Percentiles rank a stretch among this genome's conserved stretches.
Evolutionary conservation across 495 filamentous ascomycete genomes (phyloP).

Genomic region (Penicillium dipodomyicola): DNA sequence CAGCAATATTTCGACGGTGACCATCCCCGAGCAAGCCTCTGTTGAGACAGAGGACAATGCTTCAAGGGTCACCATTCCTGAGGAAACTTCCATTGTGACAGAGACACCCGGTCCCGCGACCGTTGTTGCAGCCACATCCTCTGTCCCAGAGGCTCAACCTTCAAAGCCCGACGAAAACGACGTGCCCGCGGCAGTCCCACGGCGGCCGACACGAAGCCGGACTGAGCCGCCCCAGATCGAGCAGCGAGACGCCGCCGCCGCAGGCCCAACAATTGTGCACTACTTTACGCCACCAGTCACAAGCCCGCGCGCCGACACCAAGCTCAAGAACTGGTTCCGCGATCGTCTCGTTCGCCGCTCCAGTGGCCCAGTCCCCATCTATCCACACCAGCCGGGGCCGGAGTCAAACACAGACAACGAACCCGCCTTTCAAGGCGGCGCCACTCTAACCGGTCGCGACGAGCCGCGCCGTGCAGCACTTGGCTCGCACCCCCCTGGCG

Average conservation of each 20-base stretch:
- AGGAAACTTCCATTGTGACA: constrained; percentile 5
- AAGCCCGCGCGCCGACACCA: constrained; percentile 28
- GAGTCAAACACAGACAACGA: constrained; percentile 21
- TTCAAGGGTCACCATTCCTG: background rate
- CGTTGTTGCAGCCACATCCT: constrained; percentile 5
- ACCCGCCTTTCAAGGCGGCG: constrained; percentile 24
- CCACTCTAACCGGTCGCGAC: constrained; percentile 18
- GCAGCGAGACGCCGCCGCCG: constrained; percentile 18
- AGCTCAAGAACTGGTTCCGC: constrained; percentile 33
- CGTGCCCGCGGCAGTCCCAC: background rate
- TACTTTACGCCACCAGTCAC: constrained; percentile 17
- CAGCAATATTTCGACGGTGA: background rate
- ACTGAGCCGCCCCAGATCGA: constrained; percentile 5
- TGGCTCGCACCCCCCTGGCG: constrained; percentile 35
- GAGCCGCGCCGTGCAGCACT: constrained; percentile 29
- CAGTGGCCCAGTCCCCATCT: constrained; percentile 22
- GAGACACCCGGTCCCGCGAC: constrained; percentile 11
- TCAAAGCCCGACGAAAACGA: constrained; percentile 2
- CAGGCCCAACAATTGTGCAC: constrained; percentile 14
- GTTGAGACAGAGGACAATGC: background rate
- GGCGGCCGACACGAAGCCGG: constrained; percentile 1
- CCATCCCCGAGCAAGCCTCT: background rate
- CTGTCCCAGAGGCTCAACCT: constrained; percentile 12
- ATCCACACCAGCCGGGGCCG: constrained; percentile 29
- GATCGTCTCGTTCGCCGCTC: constrained; percentile 26